Conservation (phyloP, 2,329 filamentous ascomycete genomes). For the Plenodomus lindquistii region DNA sequence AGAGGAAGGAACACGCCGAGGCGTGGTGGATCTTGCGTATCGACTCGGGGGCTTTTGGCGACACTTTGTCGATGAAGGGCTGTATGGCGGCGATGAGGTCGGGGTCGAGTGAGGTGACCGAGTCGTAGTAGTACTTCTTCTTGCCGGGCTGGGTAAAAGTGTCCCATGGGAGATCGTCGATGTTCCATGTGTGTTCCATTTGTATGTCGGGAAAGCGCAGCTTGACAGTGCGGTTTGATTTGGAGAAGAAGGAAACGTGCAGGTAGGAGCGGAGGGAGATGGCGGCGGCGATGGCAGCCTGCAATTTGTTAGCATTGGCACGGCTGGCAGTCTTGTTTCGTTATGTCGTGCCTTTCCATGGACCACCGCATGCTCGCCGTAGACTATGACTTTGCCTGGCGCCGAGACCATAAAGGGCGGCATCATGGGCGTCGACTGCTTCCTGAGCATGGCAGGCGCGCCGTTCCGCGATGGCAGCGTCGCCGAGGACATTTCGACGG, state of each 20-base stretch:
- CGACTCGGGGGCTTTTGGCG: conserved; percentile 65
- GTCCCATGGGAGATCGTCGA: conserved; percentile 87
- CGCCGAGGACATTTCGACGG: conserved; percentile 23
- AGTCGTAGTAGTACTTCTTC: conserved; percentile 94
- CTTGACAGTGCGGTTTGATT: conserved; percentile 84
- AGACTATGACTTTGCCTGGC: conserved; percentile 97
- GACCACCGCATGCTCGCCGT: conserved; percentile 97
- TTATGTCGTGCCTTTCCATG: conserved; percentile 75
- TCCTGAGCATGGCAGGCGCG: conserved; percentile 28
- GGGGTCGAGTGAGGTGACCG: conserved; percentile 75
- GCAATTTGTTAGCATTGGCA: conserved; percentile 16
- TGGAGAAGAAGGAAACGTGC: conserved; percentile 90
- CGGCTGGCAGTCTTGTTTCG: neutral
- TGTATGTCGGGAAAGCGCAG: conserved; percentile 90
- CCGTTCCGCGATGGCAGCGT: conserved; percentile 12
- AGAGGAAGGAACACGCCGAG: conserved; percentile 85
- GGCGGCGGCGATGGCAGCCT: conserved; percentile 91
- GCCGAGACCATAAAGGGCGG: conserved; percentile 97
- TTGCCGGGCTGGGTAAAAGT: conserved; percentile 78
- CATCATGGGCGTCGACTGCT: conserved; percentile 64
- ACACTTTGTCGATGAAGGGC: conserved; percentile 76
- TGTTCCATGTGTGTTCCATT: conserved; percentile 89
- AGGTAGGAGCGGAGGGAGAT: conserved; percentile 96
- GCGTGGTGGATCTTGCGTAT: conserved; percentile 81
- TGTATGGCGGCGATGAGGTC: conserved; percentile 81